Conservation (phyloP, 2,329 filamentous ascomycete species). For the Oidium heveae region DNA sequence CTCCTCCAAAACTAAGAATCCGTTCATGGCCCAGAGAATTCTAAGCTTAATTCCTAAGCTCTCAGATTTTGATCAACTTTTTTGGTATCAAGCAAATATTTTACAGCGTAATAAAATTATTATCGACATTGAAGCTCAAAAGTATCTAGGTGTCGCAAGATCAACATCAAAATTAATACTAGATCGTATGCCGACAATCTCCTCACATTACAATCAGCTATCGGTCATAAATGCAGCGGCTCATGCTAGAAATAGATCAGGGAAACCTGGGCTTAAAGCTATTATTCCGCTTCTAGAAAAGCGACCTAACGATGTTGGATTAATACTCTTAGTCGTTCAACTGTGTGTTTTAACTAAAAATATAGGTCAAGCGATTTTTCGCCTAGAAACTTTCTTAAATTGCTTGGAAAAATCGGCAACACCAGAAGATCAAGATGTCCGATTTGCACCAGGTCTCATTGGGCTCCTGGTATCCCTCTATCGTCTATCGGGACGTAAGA, state of each 20-base stretch:
- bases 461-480: conserved; percentile 62
- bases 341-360: conserved; percentile 53
- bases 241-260: conserved; percentile 33
- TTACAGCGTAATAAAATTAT: conserved; percentile 37
- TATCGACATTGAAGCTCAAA: conserved; percentile 39
- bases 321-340: conserved; percentile 58
- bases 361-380: conserved; percentile 43
- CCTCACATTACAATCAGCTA: conserved; percentile 25
- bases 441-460: conserved; percentile 66
- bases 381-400: conserved; percentile 51
- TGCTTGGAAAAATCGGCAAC: conserved; percentile 37
- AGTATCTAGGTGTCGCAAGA: conserved; percentile 33
- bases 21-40: conserved; percentile 39
- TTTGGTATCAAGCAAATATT: conserved; percentile 40
- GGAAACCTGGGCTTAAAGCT: conserved; percentile 41
- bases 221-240: conserved; percentile 52
- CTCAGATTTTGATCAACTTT: conserved; percentile 36
- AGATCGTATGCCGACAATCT: conserved; percentile 22
- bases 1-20: conserved; percentile 26
- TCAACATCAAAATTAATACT: conserved; percentile 21
- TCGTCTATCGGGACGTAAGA: conserved; percentile 45
- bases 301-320: conserved; percentile 54
- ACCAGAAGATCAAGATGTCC: conserved; percentile 35
- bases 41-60: conserved; percentile 27
- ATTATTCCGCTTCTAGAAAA: conserved; percentile 46